Evolutionary conservation across 2,329 filamentous ascomycete genomes (phyloP), one percentile per base, ranked within the genome.

Genomic region (Pseudogymnoascus sp.): DNA sequence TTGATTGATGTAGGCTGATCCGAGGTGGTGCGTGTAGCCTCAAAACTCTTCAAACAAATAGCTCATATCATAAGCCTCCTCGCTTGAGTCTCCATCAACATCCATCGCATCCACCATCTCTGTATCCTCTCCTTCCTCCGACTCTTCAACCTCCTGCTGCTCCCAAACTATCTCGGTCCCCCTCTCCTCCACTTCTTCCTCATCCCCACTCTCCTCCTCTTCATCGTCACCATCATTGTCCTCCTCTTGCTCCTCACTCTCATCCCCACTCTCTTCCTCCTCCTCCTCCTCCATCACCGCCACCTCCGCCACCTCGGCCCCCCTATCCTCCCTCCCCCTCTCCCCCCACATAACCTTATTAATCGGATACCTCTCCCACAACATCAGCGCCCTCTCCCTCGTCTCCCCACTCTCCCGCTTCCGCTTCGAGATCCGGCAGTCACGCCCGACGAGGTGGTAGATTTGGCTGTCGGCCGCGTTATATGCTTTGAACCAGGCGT

Each of bases 341-440:
- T 34, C 49, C n/a, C n/a, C 49, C 49, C 49, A 56, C n/a, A 56
- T 56, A 11, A 34, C 49, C 49, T 34, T 56, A 34, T 56, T 56
- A 4, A 56, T 21, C n/a, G 49, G 49, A 18, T 56, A 56, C n/a
- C 49, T 34, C 49, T 56, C 49, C 49, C 49, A 56, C 49, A 56
- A 56, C n/a, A n/a, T 25, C n/a, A 56, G 49, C 28, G 49, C 49
- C n/a, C 49, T 56, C n/a, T 34, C 49, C n/a, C 49, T 56, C 28
- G 49, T 56, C 49, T 56, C 49, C 9, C 49, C 49, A 34, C 49
- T 56, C n/a, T 56, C 49, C n/a, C 28, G 28, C 49, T 56, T 56
- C 25, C 25, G 25, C 49, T 34, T 56, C 28, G 49, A 56, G n/a
- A 56, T 56, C 16, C 49, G 16, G n/a, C 49, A 56, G 49, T 56